These are phyloP conservation scores for Microcyclospora tardicrescens DNA, from an alignment of 2,329 filamentous ascomycete species.

Conservation along the genomic window DNA sequence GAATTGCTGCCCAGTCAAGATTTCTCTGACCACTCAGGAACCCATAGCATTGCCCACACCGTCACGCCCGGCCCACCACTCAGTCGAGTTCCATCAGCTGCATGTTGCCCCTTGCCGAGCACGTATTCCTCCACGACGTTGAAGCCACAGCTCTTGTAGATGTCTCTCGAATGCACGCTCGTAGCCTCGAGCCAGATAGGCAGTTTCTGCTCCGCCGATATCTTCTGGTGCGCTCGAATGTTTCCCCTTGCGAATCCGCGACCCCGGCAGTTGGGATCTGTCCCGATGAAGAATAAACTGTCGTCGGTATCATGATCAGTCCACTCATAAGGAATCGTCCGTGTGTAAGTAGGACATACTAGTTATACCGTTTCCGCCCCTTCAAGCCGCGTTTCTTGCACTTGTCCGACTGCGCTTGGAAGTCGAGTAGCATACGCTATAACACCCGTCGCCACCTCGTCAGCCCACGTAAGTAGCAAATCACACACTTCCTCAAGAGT, in stretches of 20 bases:
- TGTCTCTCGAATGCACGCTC: constrained; percentile 8
- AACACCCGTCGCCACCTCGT: background rate
- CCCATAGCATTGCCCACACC: constrained; percentile 16
- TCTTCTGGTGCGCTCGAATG: constrained; percentile 7
- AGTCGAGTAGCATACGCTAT: constrained; percentile 16
- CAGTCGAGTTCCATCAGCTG: constrained; percentile 6
- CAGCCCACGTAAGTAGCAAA: too few species aligned
- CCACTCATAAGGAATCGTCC: too few species aligned
- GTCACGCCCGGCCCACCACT: constrained; percentile 13
- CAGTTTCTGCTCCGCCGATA: constrained; percentile 4
- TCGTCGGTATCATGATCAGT: too few species aligned
- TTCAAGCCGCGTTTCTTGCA: constrained; percentile 8
- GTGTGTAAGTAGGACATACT: constrained; percentile 1
- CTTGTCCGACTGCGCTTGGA: constrained; percentile 5
- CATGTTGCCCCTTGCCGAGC: constrained; percentile 12
- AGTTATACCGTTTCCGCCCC: constrained; percentile 9
- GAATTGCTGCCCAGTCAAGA: too few species aligned
- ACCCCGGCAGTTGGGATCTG: constrained; percentile 8
- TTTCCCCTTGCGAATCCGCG: constrained; percentile 11
- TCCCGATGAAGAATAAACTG: constrained; percentile 16
- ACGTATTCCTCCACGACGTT: constrained; percentile 7
- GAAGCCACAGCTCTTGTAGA: constrained; percentile 15
- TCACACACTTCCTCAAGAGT: too few species aligned
- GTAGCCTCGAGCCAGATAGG: constrained; percentile 19
- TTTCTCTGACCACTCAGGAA: too few species aligned